Conservation (phyloP, 1,284 basidiomycete species). For the Stereum hirsutum region DNA sequence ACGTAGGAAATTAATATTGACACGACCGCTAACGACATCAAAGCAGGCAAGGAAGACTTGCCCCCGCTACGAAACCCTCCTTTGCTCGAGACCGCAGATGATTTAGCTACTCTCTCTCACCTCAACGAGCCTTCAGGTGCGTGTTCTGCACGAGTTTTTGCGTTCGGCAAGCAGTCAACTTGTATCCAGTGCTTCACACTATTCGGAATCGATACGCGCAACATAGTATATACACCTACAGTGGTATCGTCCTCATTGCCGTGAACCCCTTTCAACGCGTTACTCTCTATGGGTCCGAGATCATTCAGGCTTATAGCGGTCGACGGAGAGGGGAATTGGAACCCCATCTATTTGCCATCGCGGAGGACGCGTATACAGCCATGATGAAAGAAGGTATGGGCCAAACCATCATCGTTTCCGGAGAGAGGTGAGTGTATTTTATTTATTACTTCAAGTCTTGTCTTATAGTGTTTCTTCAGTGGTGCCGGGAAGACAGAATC, state of each 20-base stretch:
- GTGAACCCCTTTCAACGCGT: conserved; percentile 97
- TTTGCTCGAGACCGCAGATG: conserved; percentile 92
- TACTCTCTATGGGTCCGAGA: conserved; percentile 89
- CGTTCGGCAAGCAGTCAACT: background rate
- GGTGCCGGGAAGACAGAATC: conserved; percentile 99
- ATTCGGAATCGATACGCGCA: conserved; percentile 96
- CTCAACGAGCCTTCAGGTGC: conserved; percentile 95
- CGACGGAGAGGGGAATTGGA: conserved; percentile 91
- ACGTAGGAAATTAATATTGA: conserved; percentile 73
- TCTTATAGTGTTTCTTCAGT: conserved; percentile 33
- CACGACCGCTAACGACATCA: conserved; percentile 73
- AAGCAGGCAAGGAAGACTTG: conserved; percentile 63
- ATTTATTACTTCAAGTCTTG: conserved; percentile 7
- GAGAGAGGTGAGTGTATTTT: conserved; percentile 71
- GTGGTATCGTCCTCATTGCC: conserved; percentile 96
- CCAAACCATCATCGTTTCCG: conserved; percentile 98
- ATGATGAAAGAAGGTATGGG: conserved; percentile 94
- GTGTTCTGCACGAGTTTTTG: conserved; percentile 13
- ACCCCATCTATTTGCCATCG: conserved; percentile 97
- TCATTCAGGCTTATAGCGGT: conserved; percentile 96
- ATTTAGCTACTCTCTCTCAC: conserved; percentile 95
- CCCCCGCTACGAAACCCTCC: conserved; percentile 97
- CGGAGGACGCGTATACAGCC: conserved; percentile 97
- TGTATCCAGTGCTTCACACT: conserved; percentile 77
- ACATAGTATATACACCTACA: conserved; percentile 98